Base-by-base conservation (phyloP, 2,329 filamentous ascomycete genomes). In the Cordyceps tenuipes region DNA sequence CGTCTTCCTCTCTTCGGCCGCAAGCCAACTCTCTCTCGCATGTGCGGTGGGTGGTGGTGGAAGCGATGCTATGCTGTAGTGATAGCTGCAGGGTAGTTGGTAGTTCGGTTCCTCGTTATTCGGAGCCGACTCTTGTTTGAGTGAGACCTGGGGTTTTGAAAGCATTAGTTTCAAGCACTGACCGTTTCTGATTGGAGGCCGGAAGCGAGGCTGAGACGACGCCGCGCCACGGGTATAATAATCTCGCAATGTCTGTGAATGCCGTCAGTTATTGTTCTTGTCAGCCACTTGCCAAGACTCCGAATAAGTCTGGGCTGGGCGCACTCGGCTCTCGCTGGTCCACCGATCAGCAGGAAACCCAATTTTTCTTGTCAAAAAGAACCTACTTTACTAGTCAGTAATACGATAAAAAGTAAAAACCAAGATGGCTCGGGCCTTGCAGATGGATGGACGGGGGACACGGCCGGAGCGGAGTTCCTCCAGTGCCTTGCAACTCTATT, bases 21-120 rank as follows among this genome's bases (percentile, higher is more conserved):
- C 54, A 41, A 57, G 54, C 41, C 54, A 49, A 49, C 48, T 57
- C 44, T 57, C 48, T 57, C 44, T 57, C 31, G 21, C 31, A 34
- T 23, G 44, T 47, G 43, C 9, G n/a, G 17, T 46, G 43, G 17
- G 3, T 46, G 43, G 4, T 5, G 3, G 8, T 21, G 21, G 23
- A 23, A 23, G 43, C 23, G 43, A 46, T 7, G 43, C 43, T 46
- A 2, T 13, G 9, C 3, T 36, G 34, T 13, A 23, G 3, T 36
- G 34, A 29, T 6, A 36, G 34, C 34, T 36, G 34, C 34, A 9
- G 34, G 23, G 23, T 23, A 23, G 34, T n/a, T n/a, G n/a, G n/a
- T n/a, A n/a, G n/a, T n/a, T n/a, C n/a, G n/a, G 34, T 13, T 13
- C 34, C 9, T 36, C 34, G 34, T 13, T 10, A 13, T 36, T 36